A percentile compares a stretch with the other conserved stretches of the same genome.
Evolutionary conservation across 2,329 filamentous ascomycete species (phyloP).

Genomic region (Ophiostoma ips): DNA sequence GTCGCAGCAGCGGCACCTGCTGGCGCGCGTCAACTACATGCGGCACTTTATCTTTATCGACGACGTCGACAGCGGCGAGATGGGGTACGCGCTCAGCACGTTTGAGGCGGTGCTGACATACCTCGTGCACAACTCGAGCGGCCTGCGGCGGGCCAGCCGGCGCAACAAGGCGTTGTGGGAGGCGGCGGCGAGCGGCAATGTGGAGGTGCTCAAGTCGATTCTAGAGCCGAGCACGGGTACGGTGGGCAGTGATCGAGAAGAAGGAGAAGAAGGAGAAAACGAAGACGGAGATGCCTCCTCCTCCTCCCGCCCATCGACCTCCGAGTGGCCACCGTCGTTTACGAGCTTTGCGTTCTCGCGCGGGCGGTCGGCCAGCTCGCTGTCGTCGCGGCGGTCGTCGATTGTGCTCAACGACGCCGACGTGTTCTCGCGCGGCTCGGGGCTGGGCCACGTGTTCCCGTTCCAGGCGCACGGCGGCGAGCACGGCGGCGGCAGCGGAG

Average conservation of each 20-base stretch:
- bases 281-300: no score
- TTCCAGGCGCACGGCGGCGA: conserved; percentile 44
- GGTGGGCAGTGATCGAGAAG: conserved; percentile 18
- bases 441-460: conserved; percentile 76
- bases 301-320: conserved; percentile 21
- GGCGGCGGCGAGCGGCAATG: conserved; percentile 61
- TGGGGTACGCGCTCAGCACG: conserved; percentile 90
- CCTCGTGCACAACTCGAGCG: conserved; percentile 66
- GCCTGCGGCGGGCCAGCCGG: conserved; percentile 69
- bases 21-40: conserved; percentile 86
- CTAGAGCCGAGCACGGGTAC: conserved; percentile 56
- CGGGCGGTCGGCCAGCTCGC: conserved; percentile 17
- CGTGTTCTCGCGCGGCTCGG: conserved; percentile 40
- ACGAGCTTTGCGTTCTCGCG: conserved; percentile 31
- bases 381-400: conserved; percentile 30
- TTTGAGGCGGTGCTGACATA: conserved; percentile 91
- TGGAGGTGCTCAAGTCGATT: conserved; percentile 61
- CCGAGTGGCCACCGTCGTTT: conserved; percentile 30
- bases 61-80: conserved; percentile 90
- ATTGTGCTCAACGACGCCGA: conserved; percentile 27
- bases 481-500: background rate
- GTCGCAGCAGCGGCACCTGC: conserved; percentile 73
- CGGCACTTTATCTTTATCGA: conserved; percentile 96
- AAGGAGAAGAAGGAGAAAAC: background rate
- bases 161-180: conserved; percentile 83